Evolutionary conservation across 164 flowering plant genomes (phyloP).

Genomic region (Sextonia rubra): DNA sequence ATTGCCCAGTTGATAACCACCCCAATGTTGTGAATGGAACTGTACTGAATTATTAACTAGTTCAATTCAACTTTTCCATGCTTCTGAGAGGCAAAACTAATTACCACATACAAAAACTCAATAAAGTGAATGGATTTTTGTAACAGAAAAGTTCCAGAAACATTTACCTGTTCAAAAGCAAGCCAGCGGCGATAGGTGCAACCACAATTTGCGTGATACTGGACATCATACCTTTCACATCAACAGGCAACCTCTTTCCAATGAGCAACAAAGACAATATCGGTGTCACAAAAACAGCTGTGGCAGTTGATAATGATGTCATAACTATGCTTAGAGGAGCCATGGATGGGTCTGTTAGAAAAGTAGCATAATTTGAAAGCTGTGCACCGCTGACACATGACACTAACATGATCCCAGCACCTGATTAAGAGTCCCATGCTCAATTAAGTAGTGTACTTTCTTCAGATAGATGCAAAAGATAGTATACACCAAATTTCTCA

Average conservation of each 20-base stretch:
- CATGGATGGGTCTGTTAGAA: conserved; percentile 76
- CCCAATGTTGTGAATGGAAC: neutral
- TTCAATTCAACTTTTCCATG: neutral
- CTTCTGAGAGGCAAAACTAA: neutral
- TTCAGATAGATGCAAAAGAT: neutral
- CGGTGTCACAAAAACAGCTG: conserved; percentile 86
- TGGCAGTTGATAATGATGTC: conserved; percentile 93
- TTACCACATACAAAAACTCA: neutral
- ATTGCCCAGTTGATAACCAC: neutral
- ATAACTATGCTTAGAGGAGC: conserved; percentile 98
- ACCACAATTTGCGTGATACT: conserved; percentile 90
- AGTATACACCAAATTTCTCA: conserved; percentile 21
- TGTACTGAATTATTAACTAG: neutral
- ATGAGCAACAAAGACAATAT: conserved; percentile 73
- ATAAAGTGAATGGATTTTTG: neutral
- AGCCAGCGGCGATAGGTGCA: conserved; percentile 79
- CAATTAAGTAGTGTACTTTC: conserved; percentile 3
- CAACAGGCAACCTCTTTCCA: conserved; percentile 89
- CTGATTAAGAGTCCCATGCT: conserved; percentile 34
- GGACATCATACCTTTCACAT: conserved; percentile 88
- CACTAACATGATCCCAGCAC: conserved; percentile 92
- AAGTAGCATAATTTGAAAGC: conserved; percentile 95
- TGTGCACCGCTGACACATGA: conserved; percentile 99
- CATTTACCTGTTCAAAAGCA: conserved; percentile 70
- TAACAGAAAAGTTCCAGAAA: neutral